Base-by-base conservation (phyloP, 208 protist genomes). In the Leptomonas seymouri region DNA sequence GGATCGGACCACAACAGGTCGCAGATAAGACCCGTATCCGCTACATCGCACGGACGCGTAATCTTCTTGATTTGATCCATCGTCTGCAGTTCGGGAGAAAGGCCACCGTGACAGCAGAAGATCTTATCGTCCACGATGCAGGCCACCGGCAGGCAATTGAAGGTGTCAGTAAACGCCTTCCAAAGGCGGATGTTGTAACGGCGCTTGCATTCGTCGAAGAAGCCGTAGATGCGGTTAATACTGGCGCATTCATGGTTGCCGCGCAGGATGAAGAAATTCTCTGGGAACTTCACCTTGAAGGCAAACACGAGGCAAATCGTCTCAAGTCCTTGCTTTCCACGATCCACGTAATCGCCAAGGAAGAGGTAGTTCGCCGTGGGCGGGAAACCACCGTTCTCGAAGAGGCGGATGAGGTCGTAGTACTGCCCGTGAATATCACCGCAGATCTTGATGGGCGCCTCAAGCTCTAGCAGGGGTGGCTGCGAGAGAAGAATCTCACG, bases 1-100 rank as follows among this genome's bases (percentile, higher is more conserved):
- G 99, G 99, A 82, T 99, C 99, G 1, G 97, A 98, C 99, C 99
- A 99, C 8, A 99, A 83, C n/a, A 99, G 82, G 76, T 99, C 99
- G 86, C 99, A 99, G 12, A 99, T 92, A 34, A 99, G 89, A 3
- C 99, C 97, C 15, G 87, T 97, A 82, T 99, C 98, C n/a, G 99
- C 98, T 14, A 99, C 97, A 76, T 99, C 97, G 54, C 97, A 99
- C 23, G 99, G 99, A 15, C 99, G 90, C 30, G 90, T 71, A 64
- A 99, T 97, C 71, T 96, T 93, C 63, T 94, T 86, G 62, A 99
- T 98, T 73, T 99, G 95, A 2, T 99, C 94, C 87, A 99, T 93
- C 41, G 89, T 84, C 49, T 98, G 87, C 20, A 99, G 85, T 75
- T 99, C 95, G 23, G 99, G 99, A 1, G 89, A 97, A 11, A 99